These are phyloP conservation scores for Podila clonocystis DNA, from an alignment of 192 early-diverging fungal genomes.

Conservation along the genomic window DNA sequence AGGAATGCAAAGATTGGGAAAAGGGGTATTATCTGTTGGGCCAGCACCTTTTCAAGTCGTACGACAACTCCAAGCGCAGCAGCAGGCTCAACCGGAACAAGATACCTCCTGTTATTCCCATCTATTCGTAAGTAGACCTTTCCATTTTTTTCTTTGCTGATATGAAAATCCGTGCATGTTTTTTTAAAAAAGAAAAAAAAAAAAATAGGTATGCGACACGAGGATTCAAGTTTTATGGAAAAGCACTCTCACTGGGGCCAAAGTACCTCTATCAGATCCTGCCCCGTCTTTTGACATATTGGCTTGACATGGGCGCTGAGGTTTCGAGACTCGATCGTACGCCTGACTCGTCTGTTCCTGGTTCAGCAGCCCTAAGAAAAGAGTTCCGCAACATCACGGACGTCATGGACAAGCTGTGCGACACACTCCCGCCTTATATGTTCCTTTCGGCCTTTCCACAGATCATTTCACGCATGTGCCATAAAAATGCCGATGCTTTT, in stretches of 20 bases:
- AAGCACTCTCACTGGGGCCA: slow-evolving; percentile 71
- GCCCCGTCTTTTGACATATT: slow-evolving; percentile 85
- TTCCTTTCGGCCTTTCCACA: slow-evolving; percentile 88
- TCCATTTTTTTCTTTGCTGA: no score
- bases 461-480: slow-evolving; percentile 87
- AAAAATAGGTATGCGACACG: slow-evolving; percentile 14
- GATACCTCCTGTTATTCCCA: neutral
- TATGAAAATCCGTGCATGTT: no score
- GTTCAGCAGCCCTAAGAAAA: no score
- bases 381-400: slow-evolving; percentile 63
- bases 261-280: slow-evolving; percentile 87
- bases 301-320: slow-evolving; percentile 76
- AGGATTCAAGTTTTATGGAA: slow-evolving; percentile 30
- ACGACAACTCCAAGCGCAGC: slow-evolving; percentile 29
- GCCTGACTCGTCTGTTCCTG: no score
- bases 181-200: no score
- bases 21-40: slow-evolving; percentile 72
- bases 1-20: slow-evolving; percentile 65
- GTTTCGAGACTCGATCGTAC: neutral
- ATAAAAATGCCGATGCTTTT: slow-evolving; percentile 73
- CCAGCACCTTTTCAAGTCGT: slow-evolving; percentile 69
- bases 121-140: neutral
- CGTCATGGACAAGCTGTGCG: slow-evolving; percentile 60
- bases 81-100: neutral
- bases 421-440: neutral